Evolutionary conservation across 2,329 filamentous ascomycete genomes (phyloP).

Genomic region (Colletotrichum sp.): DNA sequence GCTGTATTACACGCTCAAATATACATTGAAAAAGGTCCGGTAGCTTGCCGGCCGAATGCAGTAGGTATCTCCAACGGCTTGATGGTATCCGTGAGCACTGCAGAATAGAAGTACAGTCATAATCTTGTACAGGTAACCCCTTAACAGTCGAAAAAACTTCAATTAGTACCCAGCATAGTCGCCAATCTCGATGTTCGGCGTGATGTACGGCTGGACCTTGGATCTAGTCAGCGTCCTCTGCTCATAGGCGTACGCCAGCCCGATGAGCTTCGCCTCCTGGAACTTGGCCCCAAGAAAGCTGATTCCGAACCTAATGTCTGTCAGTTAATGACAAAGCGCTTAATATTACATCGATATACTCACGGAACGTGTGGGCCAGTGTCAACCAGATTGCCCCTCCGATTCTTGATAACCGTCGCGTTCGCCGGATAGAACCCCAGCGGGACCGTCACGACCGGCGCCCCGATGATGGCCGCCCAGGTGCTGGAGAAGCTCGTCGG

Average conservation of each 20-base stretch:
- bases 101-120: not conserved
- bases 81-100: not conserved
- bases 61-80: not conserved
- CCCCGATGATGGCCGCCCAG: constrained; percentile 26
- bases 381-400: constrained; percentile 17
- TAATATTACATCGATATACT: not conserved
- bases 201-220: constrained; percentile 30
- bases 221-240: constrained; percentile 50
- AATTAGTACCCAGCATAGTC: constrained; percentile 24
- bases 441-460: constrained; percentile 65
- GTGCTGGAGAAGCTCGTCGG: constrained; percentile 47
- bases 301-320: constrained; percentile 56
- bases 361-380: constrained; percentile 23
- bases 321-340: not conserved
- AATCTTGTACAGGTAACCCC: not conserved
- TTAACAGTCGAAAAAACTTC: not conserved
- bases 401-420: constrained; percentile 14
- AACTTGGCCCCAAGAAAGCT: constrained; percentile 65
- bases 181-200: constrained; percentile 35
- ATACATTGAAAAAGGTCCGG: fast-evolving
- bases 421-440: constrained; percentile 49
- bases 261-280: constrained; percentile 65
- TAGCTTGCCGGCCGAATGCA: not conserved
- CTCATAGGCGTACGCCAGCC: constrained; percentile 72
- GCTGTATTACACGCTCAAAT: not conserved